Base-by-base conservation (phyloP, 768 basidiomycete genomes). In the Nidularia pulvinata region DNA sequence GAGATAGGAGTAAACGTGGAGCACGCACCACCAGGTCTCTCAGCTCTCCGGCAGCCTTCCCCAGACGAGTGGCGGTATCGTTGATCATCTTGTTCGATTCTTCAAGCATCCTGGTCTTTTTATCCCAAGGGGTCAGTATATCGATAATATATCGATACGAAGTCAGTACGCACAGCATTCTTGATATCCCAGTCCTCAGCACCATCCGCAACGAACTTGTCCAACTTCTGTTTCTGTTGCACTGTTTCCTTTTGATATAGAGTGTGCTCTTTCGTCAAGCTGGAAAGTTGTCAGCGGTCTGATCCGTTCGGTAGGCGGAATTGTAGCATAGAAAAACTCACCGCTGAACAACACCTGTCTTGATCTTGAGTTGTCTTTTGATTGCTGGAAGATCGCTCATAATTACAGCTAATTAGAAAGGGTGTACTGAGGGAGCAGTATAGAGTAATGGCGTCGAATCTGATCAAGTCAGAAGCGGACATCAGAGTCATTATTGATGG, bases 71-170 rank as follows among this genome's bases (percentile, higher is more conserved):
- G 52, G 74, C 71, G 19, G 86, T 79, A 64, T 93, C 90, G 49
- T 70, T 70, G 55, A 93, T 80, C 92, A 95, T 92, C 76, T 84
- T 91, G 56, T 82, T 72, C 43, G 87, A 86, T 74, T 95, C 93
- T 53, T 89, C 85, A 48, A 86, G 70, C 73, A 93, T 74, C 62
- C 78, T 81, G 51, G 67, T 76, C 91, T 93, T 62, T 46, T n/a
- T 33, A n/a, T n/a, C n/a, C n/a, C n/a, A n/a, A n/a, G n/a, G n/a
- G n/a, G n/a, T n/a, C n/a, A n/a, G n/a, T n/a, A n/a, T n/a, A n/a
- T n/a, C n/a, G n/a, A n/a, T n/a, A n/a, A n/a, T n/a, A n/a, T n/a
- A n/a, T n/a, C n/a, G n/a, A n/a, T n/a, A n/a, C n/a, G n/a, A n/a
- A n/a, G n/a, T 53, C 50, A 66, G 58, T 47, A 73, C 86, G 59